Base-by-base conservation (phyloP, 345 rosid genomes). In the Crucihimalaya himalaica region DNA sequence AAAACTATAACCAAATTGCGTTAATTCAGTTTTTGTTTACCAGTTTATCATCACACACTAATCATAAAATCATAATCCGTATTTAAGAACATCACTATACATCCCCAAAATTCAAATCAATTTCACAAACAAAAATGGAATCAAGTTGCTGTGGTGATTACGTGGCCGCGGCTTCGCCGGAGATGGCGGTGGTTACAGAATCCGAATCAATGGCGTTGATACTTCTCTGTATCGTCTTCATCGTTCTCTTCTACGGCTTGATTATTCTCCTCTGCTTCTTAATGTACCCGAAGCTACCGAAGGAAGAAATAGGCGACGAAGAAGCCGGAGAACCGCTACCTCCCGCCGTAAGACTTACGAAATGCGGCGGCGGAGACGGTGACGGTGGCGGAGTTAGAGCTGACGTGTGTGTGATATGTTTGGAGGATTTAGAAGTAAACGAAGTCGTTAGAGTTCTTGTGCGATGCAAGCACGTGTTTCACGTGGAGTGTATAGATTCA, bases 381-480 rank as follows among this genome's bases (percentile, higher is more conserved):
- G 65, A 54, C 1, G 75, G 60, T 6, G 28, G 35, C 28, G 46
- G 46, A 15, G 55, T 63, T 0, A 56, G 48, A 40, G 70, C 64
- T 4, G 70, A 78, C 29, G 3, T 25, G 4, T 78, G 81, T 42
- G 78, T 72, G 5, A 61, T 72, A 5, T 78, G 81, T 71, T 54
- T 78, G 43, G 81, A 78, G 59, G 74, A 72, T 5, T 72, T 66
- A 3, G 4, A 52, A 42, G 63, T n/a, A 20, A 78, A 60, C 65
- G 78, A 72, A 39, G 70, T 42, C 74, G 73, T 72, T 32, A 67
- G 81, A 51, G 50, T 78, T 16, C 35, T 78, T 4, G 53, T 35
- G 15, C 20, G 70, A 66, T 78, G 81, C 58, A 78, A 72, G 15
- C 81, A 72, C 53, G 81, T 78, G 57, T 78, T 78, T 6, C 81